Evolutionary conservation across 1,139 yeast genomes (phyloP).

Genomic region (Yamadazyma friedrichii): DNA sequence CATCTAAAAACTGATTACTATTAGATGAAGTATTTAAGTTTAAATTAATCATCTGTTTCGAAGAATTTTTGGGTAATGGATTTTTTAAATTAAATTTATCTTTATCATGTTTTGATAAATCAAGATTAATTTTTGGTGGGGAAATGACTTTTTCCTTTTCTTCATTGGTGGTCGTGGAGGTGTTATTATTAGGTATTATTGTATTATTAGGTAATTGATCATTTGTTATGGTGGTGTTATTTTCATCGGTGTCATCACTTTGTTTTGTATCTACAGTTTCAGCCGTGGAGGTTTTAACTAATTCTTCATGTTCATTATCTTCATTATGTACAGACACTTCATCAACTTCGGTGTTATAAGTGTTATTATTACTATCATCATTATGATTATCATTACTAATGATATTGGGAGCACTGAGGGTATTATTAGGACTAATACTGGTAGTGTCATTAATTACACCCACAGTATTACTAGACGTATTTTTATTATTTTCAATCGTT

Average conservation of each 20-base stretch:
- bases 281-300: background rate
- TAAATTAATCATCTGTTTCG: constrained; percentile 10
- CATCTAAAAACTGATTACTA: constrained; percentile 11
- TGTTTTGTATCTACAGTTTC: background rate
- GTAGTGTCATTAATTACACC: background rate
- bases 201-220: background rate
- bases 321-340: constrained; percentile 2
- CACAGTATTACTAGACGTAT: background rate
- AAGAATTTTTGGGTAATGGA: constrained; percentile 9
- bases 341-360: constrained; percentile 1
- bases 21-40: constrained; percentile 8
- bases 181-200: background rate
- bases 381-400: background rate
- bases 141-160: background rate
- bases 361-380: background rate
- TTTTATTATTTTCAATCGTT: background rate
- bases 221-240: constrained; percentile 1
- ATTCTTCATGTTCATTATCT: background rate
- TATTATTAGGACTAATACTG: background rate
- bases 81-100: constrained; percentile 4
- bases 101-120: constrained; percentile 4
- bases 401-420: too few species aligned
- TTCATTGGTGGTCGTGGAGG: background rate
- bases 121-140: constrained; percentile 4
- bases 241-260: constrained; percentile 1